These are phyloP conservation scores for Rhododendron kiyosumense DNA, from an alignment of 148 eudicot species.

Conservation along the genomic window DNA sequence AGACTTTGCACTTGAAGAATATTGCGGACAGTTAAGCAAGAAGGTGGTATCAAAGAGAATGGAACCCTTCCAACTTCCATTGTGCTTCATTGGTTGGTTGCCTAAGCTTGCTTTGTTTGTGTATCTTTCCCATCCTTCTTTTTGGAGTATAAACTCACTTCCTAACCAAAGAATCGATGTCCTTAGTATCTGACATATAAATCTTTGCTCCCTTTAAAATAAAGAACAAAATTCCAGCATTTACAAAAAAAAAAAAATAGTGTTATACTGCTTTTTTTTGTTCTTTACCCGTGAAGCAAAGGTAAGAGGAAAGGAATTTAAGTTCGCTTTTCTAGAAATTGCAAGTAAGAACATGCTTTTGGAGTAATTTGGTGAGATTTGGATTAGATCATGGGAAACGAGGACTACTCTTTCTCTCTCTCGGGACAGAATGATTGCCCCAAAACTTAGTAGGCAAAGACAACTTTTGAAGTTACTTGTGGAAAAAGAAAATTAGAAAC, in stretches of 20 bases:
- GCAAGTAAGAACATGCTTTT: background rate
- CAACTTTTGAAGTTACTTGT: background rate
- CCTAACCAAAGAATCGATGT: background rate
- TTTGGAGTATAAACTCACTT: background rate
- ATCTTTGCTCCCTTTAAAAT: background rate
- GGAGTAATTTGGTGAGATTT: background rate
- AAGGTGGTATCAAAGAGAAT: background rate
- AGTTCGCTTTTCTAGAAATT: background rate
- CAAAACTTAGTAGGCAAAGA: background rate
- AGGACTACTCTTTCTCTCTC: background rate
- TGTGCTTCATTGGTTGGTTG: background rate
- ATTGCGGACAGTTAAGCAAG: background rate
- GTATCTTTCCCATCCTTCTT: background rate
- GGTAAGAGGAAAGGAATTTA: background rate
- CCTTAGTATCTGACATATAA: slow-evolving; percentile 1
- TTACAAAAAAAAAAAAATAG: background rate
- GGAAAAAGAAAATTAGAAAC: background rate
- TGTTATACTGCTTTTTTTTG: background rate
- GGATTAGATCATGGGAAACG: background rate
- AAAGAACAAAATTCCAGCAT: background rate
- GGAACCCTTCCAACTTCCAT: background rate
- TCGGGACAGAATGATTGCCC: background rate
- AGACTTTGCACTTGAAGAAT: background rate
- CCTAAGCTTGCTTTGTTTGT: background rate
- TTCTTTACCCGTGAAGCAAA: background rate